These are phyloP conservation scores for Dendrothele bispora DNA, from an alignment of 768 basidiomycete genomes.

Conservation along the genomic window DNA sequence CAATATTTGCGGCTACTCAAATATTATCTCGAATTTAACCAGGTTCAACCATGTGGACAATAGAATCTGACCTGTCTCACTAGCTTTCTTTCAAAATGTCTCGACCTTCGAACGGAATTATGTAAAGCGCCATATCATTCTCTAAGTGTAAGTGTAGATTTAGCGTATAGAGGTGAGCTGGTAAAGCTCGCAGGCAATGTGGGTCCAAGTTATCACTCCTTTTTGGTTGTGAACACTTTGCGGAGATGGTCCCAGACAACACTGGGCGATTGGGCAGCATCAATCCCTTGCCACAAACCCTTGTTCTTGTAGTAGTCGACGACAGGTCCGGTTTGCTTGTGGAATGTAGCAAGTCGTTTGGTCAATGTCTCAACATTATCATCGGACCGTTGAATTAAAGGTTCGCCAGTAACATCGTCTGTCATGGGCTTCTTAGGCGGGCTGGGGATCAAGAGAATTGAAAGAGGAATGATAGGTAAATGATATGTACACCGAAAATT, in stretches of 20 bases:
- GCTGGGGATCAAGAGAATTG: conserved; percentile 46
- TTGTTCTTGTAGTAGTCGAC: conserved; percentile 94
- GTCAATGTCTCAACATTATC: conserved; percentile 95
- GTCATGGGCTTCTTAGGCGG: conserved; percentile 95
- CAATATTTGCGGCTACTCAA: too few relatives aligned
- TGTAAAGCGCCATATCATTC: too few relatives aligned
- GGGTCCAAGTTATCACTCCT: too few relatives aligned
- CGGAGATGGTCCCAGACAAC: conserved; percentile 88
- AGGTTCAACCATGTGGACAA: too few relatives aligned
- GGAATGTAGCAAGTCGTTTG: conserved; percentile 88
- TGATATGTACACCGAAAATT: conserved; percentile 4
- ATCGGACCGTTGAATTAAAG: conserved; percentile 94
- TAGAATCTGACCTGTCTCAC: too few relatives aligned
- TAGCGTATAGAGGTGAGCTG: too few relatives aligned
- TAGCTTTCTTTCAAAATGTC: too few relatives aligned
- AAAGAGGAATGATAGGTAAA: conserved; percentile 6
- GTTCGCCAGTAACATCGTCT: conserved; percentile 95
- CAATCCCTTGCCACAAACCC: conserved; percentile 87
- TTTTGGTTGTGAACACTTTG: conserved; percentile 70
- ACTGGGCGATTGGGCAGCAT: conserved; percentile 90
- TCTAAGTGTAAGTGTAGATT: too few relatives aligned
- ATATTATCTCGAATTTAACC: too few relatives aligned
- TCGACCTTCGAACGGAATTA: too few relatives aligned
- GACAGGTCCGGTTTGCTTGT: conserved; percentile 93
- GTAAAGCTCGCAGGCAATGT: too few relatives aligned